These are phyloP conservation scores for Lachancea fermentati DNA, from an alignment of 805 yeast species.

Conservation along the genomic window DNA sequence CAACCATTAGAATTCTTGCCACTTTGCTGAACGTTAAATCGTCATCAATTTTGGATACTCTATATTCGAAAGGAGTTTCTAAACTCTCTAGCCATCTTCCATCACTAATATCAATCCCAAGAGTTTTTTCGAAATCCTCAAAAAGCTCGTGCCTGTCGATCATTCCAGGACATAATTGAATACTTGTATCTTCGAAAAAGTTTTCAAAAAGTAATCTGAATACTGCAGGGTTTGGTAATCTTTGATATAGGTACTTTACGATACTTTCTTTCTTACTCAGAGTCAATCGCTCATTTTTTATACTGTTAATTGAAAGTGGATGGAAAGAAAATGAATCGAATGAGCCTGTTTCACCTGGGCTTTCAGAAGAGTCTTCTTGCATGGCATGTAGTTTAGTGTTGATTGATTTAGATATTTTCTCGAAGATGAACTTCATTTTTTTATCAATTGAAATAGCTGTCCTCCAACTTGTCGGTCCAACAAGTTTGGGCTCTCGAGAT, in stretches of 20 bases:
- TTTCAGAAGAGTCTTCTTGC: background rate
- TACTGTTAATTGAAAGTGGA: background rate
- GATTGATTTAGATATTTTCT: background rate
- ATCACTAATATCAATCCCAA: background rate
- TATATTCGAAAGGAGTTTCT: background rate
- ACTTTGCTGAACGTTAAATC: background rate
- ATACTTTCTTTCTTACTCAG: background rate
- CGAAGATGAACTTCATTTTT: slow-evolving; percentile 1
- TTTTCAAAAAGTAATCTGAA: slow-evolving; percentile 1
- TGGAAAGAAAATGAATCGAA: background rate
- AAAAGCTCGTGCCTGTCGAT: background rate
- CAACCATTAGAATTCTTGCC: background rate
- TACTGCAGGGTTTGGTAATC: background rate
- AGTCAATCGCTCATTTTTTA: background rate
- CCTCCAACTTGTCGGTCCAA: slow-evolving; percentile 2
- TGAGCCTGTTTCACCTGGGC: background rate
- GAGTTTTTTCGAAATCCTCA: slow-evolving; percentile 1
- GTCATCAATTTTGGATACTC: background rate
- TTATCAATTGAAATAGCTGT: slow-evolving; percentile 1
- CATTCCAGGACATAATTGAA: background rate
- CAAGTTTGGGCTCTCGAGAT: background rate
- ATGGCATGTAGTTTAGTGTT: background rate
- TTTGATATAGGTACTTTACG: background rate
- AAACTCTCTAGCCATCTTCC: background rate
- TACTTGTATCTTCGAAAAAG: background rate